Percentiles rank a stretch among this genome's conserved stretches.
These are phyloP conservation scores for Arthrinium phaeospermum DNA, from an alignment of 2,329 filamentous ascomycete genomes.

Conservation along the genomic window DNA sequence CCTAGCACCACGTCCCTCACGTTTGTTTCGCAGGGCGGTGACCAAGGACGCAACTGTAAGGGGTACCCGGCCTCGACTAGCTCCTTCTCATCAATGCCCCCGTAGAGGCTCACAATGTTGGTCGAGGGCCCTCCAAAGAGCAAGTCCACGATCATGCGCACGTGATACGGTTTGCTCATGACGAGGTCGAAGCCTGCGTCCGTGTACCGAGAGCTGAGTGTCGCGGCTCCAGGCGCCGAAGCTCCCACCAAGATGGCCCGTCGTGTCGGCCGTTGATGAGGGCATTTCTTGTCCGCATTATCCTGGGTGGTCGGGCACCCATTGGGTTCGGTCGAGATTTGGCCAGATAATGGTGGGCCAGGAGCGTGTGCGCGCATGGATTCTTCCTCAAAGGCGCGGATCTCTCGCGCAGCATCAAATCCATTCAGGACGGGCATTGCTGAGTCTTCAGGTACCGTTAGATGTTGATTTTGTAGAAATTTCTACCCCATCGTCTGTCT, in stretches of 20 bases:
- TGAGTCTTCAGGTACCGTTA: background rate
- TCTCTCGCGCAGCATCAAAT: constrained; percentile 36
- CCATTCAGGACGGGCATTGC: constrained; percentile 35
- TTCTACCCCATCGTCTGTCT: too few relatives aligned
- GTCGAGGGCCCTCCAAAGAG: constrained; percentile 18
- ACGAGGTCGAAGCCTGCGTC: constrained; percentile 17
- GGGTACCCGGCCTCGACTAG: constrained; percentile 18
- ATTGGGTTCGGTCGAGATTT: background rate
- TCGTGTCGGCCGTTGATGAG: background rate
- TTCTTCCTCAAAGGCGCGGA: constrained; percentile 34
- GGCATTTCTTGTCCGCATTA: background rate
- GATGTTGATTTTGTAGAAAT: background rate
- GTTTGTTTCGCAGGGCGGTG: background rate
- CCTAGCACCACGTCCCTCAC: constrained; percentile 10
- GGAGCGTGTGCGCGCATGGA: background rate
- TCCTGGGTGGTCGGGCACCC: background rate
- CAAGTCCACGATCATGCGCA: constrained; percentile 19
- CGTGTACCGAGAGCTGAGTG: constrained; percentile 5
- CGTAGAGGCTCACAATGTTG: constrained; percentile 19
- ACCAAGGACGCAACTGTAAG: constrained; percentile 17
- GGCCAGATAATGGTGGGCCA: background rate
- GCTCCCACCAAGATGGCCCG: constrained; percentile 15
- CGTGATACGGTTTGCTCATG: constrained; percentile 15
- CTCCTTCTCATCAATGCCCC: constrained; percentile 11
- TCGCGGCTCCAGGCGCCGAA: background rate